A percentile compares a stretch with the other conserved stretches of the same genome.
Evolutionary conservation across 1,284 basidiomycete genomes (phyloP).

Genomic region (Vanrija sp.): DNA sequence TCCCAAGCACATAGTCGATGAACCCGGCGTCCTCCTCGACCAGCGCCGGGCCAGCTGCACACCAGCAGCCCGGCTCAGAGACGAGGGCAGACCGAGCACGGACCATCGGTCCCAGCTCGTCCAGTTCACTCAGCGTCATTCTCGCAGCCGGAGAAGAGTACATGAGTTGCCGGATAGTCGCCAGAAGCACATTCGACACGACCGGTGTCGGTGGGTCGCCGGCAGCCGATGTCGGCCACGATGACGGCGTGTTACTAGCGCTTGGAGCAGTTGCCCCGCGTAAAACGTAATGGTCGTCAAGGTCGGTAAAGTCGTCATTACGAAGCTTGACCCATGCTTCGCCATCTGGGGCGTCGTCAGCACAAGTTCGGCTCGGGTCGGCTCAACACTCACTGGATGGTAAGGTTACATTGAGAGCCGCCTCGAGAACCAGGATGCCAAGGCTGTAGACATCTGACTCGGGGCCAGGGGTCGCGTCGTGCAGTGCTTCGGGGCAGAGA

Average conservation of each 20-base stretch:
- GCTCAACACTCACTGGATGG: slow-evolving; percentile 74
- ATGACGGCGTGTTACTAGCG: slow-evolving; percentile 5
- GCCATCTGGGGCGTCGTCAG: slow-evolving; percentile 25
- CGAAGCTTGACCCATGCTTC: slow-evolving; percentile 92
- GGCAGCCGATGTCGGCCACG: neutral
- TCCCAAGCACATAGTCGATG: slow-evolving; percentile 6
- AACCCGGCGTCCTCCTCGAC: slow-evolving; percentile 20
- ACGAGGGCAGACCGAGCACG: slow-evolving; percentile 53
- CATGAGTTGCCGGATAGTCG: slow-evolving; percentile 73
- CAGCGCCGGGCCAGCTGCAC: slow-evolving; percentile 16
- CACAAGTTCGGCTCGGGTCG: neutral
- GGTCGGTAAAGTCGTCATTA: slow-evolving; percentile 83
- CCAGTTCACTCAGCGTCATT: slow-evolving; percentile 57
- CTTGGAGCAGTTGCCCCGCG: slow-evolving; percentile 9
- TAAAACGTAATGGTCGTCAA: slow-evolving; percentile 55
- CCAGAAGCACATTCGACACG: slow-evolving; percentile 63
- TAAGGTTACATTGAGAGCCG: slow-evolving; percentile 86
- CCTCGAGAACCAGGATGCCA: slow-evolving; percentile 90
- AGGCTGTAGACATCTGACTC: slow-evolving; percentile 88
- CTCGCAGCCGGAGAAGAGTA: slow-evolving; percentile 61
- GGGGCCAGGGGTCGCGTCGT: slow-evolving; percentile 75
- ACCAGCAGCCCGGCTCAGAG: slow-evolving; percentile 11
- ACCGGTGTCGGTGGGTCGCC: slow-evolving; percentile 18
- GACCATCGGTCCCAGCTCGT: slow-evolving; percentile 58
- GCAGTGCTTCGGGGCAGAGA: slow-evolving; percentile 88